Conservation (phyloP, 2,329 filamentous ascomycete genomes). For the Fusarium dlaminii region DNA sequence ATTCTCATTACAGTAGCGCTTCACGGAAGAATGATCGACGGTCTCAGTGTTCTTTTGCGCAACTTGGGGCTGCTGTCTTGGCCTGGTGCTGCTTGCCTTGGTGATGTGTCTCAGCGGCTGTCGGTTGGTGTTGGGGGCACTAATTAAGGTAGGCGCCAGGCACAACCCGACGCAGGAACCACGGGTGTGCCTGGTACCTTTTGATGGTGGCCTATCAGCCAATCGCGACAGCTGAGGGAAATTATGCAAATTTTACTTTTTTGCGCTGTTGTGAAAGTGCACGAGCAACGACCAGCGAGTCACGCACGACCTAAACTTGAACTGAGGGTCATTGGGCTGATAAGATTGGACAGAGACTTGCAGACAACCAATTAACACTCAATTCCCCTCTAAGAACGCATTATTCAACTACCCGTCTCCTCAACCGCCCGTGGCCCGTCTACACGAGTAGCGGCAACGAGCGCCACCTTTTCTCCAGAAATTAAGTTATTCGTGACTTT, state of each 20-base stretch:
- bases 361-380: conserved; percentile 1
- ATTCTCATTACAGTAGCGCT: conserved; percentile 28
- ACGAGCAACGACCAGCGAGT: background rate
- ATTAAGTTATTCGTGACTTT: conserved; percentile 4
- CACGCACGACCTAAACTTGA: background rate
- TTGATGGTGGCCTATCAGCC: conserved; percentile 7
- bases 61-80: background rate
- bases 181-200: conserved; percentile 27
- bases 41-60: conserved; percentile 1
- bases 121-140: background rate
- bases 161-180: conserved; percentile 40
- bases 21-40: conserved; percentile 17
- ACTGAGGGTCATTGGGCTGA: conserved; percentile 9
- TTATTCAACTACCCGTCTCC: background rate
- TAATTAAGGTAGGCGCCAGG: conserved; percentile 36
- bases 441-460: conserved; percentile 15
- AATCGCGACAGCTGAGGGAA: conserved; percentile 21
- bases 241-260: conserved; percentile 46
- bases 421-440: conserved; percentile 1
- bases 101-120: background rate
- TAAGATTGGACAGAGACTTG: conserved; percentile 15
- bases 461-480: conserved; percentile 6
- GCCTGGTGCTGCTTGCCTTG: background rate
- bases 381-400: conserved; percentile 1
- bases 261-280: conserved; percentile 20